Conservation (phyloP, 208 protist species). For the Acanthamoeba castellanii region DNA sequence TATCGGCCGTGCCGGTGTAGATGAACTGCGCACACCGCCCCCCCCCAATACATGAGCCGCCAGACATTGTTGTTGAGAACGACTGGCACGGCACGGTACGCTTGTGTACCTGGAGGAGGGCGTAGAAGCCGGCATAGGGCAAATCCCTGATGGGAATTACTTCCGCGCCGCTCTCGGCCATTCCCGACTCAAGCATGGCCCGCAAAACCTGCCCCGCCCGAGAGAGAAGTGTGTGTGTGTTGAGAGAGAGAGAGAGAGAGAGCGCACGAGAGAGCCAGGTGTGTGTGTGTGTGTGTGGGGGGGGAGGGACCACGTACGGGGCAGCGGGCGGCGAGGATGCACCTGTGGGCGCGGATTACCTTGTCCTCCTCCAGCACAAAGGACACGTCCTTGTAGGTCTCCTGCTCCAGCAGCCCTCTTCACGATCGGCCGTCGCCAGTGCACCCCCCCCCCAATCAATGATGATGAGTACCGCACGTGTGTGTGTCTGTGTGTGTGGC, state of each 20-base stretch:
- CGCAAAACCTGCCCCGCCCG: background rate
- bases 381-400: background rate
- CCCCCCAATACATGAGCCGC: no score
- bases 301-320: background rate
- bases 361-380: background rate
- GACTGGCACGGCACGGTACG: no score
- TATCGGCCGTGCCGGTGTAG: constrained; percentile 9
- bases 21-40: no score
- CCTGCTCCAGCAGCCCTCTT: background rate
- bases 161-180: background rate
- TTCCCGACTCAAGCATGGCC: background rate
- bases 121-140: background rate
- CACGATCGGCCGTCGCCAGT: background rate
- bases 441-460: background rate
- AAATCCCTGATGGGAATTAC: background rate
- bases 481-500: no score
- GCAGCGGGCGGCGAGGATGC: constrained; percentile 9
- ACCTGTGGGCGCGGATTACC: background rate
- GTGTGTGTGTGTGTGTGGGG: background rate
- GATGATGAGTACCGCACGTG: background rate
- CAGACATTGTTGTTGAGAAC: no score
- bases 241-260: background rate
- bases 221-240: background rate
- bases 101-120: background rate
- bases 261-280: no score